These are phyloP conservation scores for Penicillium taxi DNA, from an alignment of 495 filamentous ascomycete genomes.

Conservation along the genomic window DNA sequence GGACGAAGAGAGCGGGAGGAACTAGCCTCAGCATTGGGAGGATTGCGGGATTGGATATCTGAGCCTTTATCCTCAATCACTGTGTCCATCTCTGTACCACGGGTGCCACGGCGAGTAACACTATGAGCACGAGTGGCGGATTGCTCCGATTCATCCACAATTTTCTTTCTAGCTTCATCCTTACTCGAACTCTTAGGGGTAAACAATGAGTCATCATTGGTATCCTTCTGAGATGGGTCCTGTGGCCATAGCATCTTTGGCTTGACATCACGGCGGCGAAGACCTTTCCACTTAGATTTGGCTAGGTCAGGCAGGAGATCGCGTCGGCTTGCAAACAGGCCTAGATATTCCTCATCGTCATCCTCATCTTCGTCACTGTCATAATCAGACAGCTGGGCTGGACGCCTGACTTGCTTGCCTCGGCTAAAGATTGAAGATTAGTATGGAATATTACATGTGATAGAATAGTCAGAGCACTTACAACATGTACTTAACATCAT, in stretches of 20 bases:
- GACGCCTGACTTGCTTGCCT: conserved; percentile 77
- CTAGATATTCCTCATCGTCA: conserved; percentile 43
- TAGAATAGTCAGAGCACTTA: conserved; percentile 9
- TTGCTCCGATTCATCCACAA: too few species aligned
- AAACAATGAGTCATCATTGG: too few species aligned
- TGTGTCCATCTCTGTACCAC: too few species aligned
- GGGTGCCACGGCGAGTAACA: too few species aligned
- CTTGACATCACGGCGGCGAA: conserved; percentile 68
- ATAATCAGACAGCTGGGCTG: too few species aligned
- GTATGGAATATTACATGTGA: conserved; percentile 52
- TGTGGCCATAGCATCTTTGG: conserved; percentile 83
- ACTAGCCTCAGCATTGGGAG: too few species aligned
- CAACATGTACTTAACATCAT: conserved; percentile 13
- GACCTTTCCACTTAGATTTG: conserved; percentile 34
- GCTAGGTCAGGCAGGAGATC: conserved; percentile 10
- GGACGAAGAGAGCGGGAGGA: conserved; percentile 27
- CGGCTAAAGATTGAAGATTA: conserved; percentile 48
- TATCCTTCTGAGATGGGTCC: too few species aligned
- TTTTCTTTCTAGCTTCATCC: too few species aligned
- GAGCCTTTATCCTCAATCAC: too few species aligned
- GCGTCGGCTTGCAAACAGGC: conserved; percentile 28
- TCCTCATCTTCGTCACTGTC: conserved; percentile 42
- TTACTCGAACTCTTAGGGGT: too few species aligned
- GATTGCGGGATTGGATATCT: too few species aligned
- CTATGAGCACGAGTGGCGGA: too few species aligned